A percentile compares a stretch with the other conserved stretches of the same genome.
phyloP scores from a whole-genome alignment of 495 filamentous ascomycete species.

The Amniculicola lignicola region DNA sequence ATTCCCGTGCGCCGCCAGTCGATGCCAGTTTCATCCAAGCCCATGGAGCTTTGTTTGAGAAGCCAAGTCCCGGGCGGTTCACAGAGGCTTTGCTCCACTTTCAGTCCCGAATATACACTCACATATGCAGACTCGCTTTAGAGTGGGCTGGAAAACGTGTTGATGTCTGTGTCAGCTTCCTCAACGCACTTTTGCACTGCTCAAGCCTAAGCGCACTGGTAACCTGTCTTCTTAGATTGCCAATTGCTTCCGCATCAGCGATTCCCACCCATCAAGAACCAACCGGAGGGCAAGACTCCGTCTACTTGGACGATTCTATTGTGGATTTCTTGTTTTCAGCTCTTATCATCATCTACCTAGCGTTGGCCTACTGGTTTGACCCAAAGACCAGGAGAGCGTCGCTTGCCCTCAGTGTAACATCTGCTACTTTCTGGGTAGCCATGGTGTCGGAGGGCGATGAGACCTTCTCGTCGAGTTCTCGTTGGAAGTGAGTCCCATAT shows the following conservation, averaged over 20 bases:
- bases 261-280: too few relatives aligned
- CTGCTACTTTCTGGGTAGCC: conserved; percentile 1
- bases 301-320: conserved; percentile 2
- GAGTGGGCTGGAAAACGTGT: conserved; percentile 65
- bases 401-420: not conserved
- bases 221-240: too few relatives aligned
- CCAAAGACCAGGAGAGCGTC: not conserved
- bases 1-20: conserved; percentile 42
- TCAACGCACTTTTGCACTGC: conserved; percentile 57
- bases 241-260: too few relatives aligned
- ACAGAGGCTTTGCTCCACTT: conserved; percentile 50
- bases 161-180: conserved; percentile 51
- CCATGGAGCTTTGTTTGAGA: conserved; percentile 64
- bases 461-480: not conserved
- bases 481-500: conserved; percentile 3
- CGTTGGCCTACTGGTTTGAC: not conserved
- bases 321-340: not conserved
- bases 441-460: conserved; percentile 6
- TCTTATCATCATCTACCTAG: not conserved
- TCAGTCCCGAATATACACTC: conserved; percentile 52
- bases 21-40: conserved; percentile 59
- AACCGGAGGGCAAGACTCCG: too few relatives aligned
- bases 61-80: conserved; percentile 50
- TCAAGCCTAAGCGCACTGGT: too few relatives aligned
- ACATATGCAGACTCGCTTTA: conserved; percentile 56